These are phyloP conservation scores for Seminavis robusta DNA, from an alignment of 108 stramenopile species.

Conservation along the genomic window DNA sequence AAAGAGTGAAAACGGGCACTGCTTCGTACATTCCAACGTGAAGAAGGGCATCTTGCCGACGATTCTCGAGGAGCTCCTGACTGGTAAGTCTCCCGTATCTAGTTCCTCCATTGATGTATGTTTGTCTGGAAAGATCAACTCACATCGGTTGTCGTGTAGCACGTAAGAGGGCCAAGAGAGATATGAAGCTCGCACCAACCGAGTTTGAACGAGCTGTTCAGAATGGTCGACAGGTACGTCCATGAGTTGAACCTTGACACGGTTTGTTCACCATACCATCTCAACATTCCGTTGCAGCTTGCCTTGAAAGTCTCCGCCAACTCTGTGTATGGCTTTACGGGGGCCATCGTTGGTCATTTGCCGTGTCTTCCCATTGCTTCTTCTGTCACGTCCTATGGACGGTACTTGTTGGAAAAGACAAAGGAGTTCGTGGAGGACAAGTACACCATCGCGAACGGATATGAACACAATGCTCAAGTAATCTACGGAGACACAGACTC, in stretches of 20 bases:
- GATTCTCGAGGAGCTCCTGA: slow-evolving; percentile 84
- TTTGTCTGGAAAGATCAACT: not conserved
- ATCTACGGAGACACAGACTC: slow-evolving; percentile 99
- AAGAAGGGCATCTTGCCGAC: slow-evolving; percentile 96
- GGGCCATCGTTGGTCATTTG: slow-evolving; percentile 97
- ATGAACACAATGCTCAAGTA: slow-evolving; percentile 90
- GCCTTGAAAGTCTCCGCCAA: slow-evolving; percentile 98
- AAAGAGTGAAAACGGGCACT: slow-evolving; percentile 89
- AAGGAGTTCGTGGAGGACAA: slow-evolving; percentile 90
- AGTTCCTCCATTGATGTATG: not conserved
- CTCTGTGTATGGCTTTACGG: slow-evolving; percentile 99
- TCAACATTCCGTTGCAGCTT: slow-evolving; percentile 55
- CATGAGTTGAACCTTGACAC: not conserved
- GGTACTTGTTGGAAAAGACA: slow-evolving; percentile 90
- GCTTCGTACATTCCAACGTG: slow-evolving; percentile 87
- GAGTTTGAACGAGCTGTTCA: slow-evolving; percentile 98
- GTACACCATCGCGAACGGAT: slow-evolving; percentile 96
- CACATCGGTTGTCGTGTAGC: slow-evolving; percentile 83
- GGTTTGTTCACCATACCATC: not conserved
- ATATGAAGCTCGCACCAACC: slow-evolving; percentile 97
- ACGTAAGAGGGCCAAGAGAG: slow-evolving; percentile 97
- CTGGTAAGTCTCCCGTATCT: not conserved
- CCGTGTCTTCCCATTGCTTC: slow-evolving; percentile 98
- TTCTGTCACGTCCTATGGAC: slow-evolving; percentile 95
- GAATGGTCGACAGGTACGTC: slow-evolving; percentile 88